These are phyloP conservation scores for Beta vulgaris DNA, from an alignment of 148 eudicot species.

Conservation along the genomic window DNA sequence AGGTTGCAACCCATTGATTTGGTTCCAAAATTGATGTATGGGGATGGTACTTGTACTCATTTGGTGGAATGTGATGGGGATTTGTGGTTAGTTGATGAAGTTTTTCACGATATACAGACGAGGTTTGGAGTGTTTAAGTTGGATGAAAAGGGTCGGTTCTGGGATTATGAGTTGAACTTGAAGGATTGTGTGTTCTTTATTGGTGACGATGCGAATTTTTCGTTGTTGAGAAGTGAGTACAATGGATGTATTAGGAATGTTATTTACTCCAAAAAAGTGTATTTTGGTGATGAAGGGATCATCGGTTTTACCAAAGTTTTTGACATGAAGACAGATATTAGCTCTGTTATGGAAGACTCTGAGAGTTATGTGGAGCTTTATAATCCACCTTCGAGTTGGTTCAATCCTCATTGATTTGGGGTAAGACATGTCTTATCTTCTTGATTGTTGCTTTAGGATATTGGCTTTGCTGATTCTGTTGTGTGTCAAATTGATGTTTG, in stretches of 20 bases:
- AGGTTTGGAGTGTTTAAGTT: conserved; percentile 24
- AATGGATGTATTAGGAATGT: not conserved
- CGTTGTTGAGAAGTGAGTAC: not conserved
- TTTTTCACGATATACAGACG: not conserved
- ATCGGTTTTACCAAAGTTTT: not conserved
- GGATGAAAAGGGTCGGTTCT: conserved; percentile 30
- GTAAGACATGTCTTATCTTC: not conserved
- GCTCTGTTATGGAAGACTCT: not conserved
- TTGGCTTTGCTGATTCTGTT: not conserved
- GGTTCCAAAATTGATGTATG: conserved; percentile 21
- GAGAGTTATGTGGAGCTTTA: not conserved
- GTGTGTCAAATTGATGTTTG: not conserved
- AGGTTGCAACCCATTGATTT: conserved; percentile 9
- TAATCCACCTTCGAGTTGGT: not conserved
- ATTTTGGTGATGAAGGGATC: not conserved
- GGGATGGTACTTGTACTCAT: not conserved
- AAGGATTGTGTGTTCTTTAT: conserved; percentile 8
- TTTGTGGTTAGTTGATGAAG: conserved; percentile 23
- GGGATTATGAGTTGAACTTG: conserved; percentile 28
- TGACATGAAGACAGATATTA: not conserved
- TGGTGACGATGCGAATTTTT: conserved; percentile 11
- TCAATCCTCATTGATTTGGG: not conserved
- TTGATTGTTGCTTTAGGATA: not conserved
- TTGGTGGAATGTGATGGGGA: conserved; percentile 22
- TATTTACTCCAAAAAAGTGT: not conserved